A percentile compares a stretch with the other conserved stretches of the same genome.
Evolutionary conservation across 192 early-diverging fungal species (phyloP).

Genomic region (Allomyces macrogynus): DNA sequence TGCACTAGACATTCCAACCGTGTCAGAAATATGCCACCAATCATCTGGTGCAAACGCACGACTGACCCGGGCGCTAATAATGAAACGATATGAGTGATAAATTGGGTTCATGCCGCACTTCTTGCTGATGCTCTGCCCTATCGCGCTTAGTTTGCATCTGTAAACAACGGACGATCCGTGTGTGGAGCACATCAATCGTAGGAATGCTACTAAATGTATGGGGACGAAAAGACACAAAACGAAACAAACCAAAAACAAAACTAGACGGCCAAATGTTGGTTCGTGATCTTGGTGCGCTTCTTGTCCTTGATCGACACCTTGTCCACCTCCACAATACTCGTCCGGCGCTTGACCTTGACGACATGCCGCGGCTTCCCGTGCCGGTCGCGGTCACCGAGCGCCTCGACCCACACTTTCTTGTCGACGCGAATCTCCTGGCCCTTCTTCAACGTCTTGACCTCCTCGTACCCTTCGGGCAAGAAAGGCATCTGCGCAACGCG

Average conservation of each 20-base stretch:
- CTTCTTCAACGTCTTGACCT: not conserved
- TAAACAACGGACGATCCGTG: no score
- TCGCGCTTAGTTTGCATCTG: no score
- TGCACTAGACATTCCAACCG: no score
- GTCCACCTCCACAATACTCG: not conserved
- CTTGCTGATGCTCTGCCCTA: no score
- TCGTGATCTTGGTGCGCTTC: not conserved
- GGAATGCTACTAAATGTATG: no score
- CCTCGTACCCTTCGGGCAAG: not conserved
- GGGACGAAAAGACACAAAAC: not conserved
- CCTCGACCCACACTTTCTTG: not conserved
- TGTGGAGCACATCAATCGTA: no score
- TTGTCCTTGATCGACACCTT: not conserved
- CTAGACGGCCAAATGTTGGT: not conserved
- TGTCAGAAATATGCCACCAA: no score
- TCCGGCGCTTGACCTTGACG: not conserved
- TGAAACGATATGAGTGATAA: no score
- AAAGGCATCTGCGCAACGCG: slow-evolving; percentile 1
- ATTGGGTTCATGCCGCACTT: no score
- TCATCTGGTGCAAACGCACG: no score
- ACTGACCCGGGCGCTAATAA: no score
- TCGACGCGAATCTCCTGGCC: not conserved
- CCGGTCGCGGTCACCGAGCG: not conserved
- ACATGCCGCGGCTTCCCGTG: not conserved
- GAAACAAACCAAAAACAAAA: not conserved